Percentiles rank a stretch among this genome's conserved stretches.
phyloP scores from a whole-genome alignment of 192 early-diverging fungal genomes.

The Phlyctochytrium planicorne region DNA sequence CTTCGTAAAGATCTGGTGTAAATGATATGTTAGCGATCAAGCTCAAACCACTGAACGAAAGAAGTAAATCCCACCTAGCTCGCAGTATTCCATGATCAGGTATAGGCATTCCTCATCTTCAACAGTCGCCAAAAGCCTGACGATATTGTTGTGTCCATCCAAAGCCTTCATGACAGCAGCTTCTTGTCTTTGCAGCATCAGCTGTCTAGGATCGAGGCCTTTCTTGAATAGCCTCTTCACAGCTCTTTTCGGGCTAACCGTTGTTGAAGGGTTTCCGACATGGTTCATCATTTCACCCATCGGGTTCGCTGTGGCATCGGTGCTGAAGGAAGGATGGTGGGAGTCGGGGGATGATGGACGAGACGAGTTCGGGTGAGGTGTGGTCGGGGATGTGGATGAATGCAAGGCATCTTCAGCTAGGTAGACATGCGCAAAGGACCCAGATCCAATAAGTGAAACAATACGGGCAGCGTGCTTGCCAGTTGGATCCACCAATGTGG shows the following conservation, averaged over 20 bases:
- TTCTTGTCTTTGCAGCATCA: constrained; percentile 34
- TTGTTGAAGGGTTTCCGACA: not conserved
- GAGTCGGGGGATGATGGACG: not conserved
- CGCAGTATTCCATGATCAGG: constrained; percentile 38
- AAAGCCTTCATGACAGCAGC: constrained; percentile 28
- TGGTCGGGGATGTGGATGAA: not conserved
- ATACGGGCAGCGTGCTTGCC: constrained; percentile 26
- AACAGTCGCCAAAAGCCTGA: constrained; percentile 27
- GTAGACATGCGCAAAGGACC: constrained; percentile 51
- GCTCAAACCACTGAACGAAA: too few species aligned
- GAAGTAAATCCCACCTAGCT: constrained; percentile 17
- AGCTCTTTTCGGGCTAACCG: constrained; percentile 13
- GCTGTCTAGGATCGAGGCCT: constrained; percentile 30
- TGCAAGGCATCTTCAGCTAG: constrained; percentile 25
- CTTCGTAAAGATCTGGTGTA: constrained; percentile 32
- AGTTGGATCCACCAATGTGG: constrained; percentile 18
- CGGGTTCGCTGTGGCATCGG: not conserved
- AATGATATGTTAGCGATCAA: not conserved
- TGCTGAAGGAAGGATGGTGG: not conserved
- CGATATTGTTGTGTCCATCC: constrained; percentile 26
- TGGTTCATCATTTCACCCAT: constrained; percentile 31
- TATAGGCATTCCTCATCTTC: constrained; percentile 32
- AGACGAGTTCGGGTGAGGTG: not conserved
- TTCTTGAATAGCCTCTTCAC: constrained; percentile 37
- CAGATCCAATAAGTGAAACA: constrained; percentile 39